A percentile compares a stretch with the other conserved stretches of the same genome.
Conservation (phyloP, 2,329 filamentous ascomycete genomes). For the Cercospora zeina region DNA sequence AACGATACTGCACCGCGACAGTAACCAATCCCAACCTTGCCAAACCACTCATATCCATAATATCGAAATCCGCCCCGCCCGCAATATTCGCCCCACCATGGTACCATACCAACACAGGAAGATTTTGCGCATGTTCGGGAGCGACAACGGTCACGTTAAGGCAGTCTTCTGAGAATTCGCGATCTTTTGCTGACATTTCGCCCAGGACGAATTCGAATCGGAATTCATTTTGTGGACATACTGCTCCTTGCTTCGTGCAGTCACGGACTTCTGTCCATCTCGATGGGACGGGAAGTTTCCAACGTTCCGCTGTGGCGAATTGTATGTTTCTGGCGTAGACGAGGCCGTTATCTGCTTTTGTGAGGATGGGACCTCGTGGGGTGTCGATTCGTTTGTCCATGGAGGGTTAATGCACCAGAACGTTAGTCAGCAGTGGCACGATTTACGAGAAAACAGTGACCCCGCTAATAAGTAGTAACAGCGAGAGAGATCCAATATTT, state of each 20-base stretch:
- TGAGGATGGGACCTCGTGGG: neutral
- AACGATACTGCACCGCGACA: conserved; percentile 7
- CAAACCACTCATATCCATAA: neutral
- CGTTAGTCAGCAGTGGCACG: neutral
- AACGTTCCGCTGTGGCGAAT: neutral
- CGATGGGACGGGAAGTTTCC: neutral
- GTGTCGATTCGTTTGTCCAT: neutral
- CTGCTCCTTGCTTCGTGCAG: neutral
- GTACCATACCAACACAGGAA: conserved; percentile 26
- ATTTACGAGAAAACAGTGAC: neutral
- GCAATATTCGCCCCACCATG: conserved; percentile 20
- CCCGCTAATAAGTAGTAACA: neutral
- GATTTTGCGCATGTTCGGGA: neutral
- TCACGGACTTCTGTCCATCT: neutral
- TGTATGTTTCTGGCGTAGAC: neutral
- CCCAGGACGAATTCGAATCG: neutral
- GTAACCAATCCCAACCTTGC: neutral
- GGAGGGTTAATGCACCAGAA: neutral
- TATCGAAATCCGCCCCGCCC: neutral
- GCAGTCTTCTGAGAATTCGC: conserved; percentile 4
- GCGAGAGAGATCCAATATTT: neutral
- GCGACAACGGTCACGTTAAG: conserved; percentile 1
- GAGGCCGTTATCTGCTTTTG: neutral
- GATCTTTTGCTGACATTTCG: neutral
- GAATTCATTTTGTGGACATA: neutral